Evolutionary conservation across 1,284 basidiomycete genomes (phyloP).

Genomic region (Xerocomus nothofagi): DNA sequence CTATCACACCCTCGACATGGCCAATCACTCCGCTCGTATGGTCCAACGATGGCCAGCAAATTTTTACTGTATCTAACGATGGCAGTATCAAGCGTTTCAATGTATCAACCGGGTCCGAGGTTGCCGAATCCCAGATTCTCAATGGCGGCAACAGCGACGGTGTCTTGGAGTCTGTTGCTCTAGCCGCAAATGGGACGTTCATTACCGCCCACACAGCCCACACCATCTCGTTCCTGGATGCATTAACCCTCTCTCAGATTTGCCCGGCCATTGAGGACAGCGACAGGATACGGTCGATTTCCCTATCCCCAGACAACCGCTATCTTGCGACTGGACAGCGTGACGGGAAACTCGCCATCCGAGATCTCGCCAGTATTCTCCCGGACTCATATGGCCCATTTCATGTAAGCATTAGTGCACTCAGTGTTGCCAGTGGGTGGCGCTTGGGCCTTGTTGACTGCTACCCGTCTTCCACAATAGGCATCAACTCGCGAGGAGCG

Average conservation of each 20-base stretch:
- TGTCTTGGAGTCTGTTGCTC: not conserved
- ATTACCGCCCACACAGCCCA: not conserved
- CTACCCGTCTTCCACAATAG: not conserved
- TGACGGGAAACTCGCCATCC: not conserved
- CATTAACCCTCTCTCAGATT: not conserved
- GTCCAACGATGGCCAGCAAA: not conserved
- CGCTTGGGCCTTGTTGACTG: too few species aligned
- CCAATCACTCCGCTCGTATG: not conserved
- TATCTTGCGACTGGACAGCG: not conserved
- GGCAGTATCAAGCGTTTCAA: not conserved
- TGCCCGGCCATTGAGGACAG: not conserved
- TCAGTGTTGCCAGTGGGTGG: too few species aligned
- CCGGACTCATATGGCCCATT: not conserved
- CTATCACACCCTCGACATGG: not conserved
- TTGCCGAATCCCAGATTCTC: not conserved
- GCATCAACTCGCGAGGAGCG: not conserved
- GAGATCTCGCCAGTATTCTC: not conserved
- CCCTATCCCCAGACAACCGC: not conserved
- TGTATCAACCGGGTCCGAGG: not conserved
- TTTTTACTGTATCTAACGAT: not conserved
- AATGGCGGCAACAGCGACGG: fast-evolving
- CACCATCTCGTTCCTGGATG: not conserved
- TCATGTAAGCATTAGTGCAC: not conserved
- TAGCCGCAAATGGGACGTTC: not conserved
- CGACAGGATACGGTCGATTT: not conserved